Base-by-base conservation (phyloP, 495 filamentous ascomycete species). In the Xylaria palmicola region DNA sequence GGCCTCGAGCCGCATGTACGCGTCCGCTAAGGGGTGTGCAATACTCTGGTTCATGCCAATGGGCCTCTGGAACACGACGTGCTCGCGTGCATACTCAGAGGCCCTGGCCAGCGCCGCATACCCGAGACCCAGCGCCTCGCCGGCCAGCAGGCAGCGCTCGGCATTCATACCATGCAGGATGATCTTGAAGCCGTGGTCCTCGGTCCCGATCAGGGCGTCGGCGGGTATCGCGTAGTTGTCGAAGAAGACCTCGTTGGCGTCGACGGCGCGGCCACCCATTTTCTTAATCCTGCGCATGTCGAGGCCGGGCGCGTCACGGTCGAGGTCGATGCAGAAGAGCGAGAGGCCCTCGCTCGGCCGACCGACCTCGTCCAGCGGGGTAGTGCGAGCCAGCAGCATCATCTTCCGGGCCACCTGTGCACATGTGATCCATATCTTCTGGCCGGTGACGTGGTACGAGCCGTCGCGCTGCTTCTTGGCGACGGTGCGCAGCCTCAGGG, bases 201-300 rank as follows among this genome's bases (percentile, higher is more conserved):
- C 89, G 22, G 82, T 62, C 2, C 89, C 90, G 43, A 92, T 86
- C 3, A 90, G 74, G 0, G 83, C 74, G 52, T 86, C 78, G 1
- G 73, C 79, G 0, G 85, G 81, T 9, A 92, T 83, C 3, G 66
- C 57, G 69, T 90, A 93, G 59, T 85, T 82, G 65, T 91, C 88
- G 70, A 92, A 92, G 76, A 92, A 93, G 1, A 92, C 86, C 71
- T 92, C 88, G 67, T 92, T 92, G 4, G 89, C 90, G 69, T 91
- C 88, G n/a, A 92, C 81, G 0, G 88, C 88, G 10, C 88, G 77
- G 3, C 87, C 88, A 29, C 90, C 90, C 89, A 92, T 91, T 67
- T 92, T 93, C 72, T 85, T 85, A 68, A 93, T 94, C 64, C 77
- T 83, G 29, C 82, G 83, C 68, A 92, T 74, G 30, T 87, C 83